Base-by-base conservation (phyloP, 2,329 filamentous ascomycete genomes). In the Aspergillus piperis region DNA sequence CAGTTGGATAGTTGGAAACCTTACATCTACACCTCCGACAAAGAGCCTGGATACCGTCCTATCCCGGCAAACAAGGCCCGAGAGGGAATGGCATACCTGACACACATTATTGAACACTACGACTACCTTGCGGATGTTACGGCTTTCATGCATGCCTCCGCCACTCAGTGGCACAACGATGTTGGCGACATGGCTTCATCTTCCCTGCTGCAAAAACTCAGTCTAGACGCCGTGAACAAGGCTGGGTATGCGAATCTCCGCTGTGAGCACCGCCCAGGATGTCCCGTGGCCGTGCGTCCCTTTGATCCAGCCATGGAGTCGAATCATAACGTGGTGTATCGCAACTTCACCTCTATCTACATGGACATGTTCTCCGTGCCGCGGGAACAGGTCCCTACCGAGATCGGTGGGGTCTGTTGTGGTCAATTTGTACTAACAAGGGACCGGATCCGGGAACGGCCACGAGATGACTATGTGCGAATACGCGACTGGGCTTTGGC, bases 31-130 rank as follows among this genome's bases (percentile, higher is more conserved):
- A 64, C 64, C 1, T 64, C 61, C 30, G 66, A 68, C 19, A 32
- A 57, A 15, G 36, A 52, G 2, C 67, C 65, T 25, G 63, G 66
- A 38, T 67, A 32, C 27, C 47, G 8, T 58, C 52, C 5, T 23
- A 38, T 49, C 60, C 59, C 59, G 32, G 50, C 52, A 3, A 61
- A 61, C 27, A 61, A 87, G 70, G 86, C 86, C 17, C 82, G 86
- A 63, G 86, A 88, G 71, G 84, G 82, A 25, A 82, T 86, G 73
- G 80, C 85, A 5, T 87, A 88, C 66, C 77, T 86, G 23, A 83
- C 81, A n/a, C 87, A 86, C 70, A 80, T 88, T 64, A 81, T 86
- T 67, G 83, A 87, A 67, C 80, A 83, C 69, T 88, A 88, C 75
- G 80, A 87, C 62, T 65, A 77, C 5, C 77, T 88, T 2, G 81